phyloP scores from a whole-genome alignment of 148 eudicot genomes.

The Nepenthes mirabilis region DNA sequence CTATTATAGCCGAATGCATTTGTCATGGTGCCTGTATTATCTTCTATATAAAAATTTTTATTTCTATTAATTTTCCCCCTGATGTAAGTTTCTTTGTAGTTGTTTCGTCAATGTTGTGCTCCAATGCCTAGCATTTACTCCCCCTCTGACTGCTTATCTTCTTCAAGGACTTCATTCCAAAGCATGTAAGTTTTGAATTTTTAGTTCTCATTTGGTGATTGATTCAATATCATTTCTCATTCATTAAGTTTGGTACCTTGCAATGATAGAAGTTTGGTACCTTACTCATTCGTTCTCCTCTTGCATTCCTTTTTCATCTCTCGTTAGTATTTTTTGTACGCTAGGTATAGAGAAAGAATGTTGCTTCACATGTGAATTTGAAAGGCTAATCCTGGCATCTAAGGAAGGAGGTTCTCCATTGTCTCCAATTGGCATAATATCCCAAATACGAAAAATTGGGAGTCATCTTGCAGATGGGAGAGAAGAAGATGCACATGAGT shows the following conservation, averaged over 20 bases:
- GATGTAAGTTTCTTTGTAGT: slow-evolving; percentile 21
- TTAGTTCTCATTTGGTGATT: neutral
- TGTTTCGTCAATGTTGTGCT: slow-evolving; percentile 86
- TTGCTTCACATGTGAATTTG: slow-evolving; percentile 86
- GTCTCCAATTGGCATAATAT: slow-evolving; percentile 52
- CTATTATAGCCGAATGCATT: too few relatives aligned
- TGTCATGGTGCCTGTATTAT: too few relatives aligned
- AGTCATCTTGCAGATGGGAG: slow-evolving; percentile 60
- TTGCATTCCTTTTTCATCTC: neutral
- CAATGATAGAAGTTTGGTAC: too few relatives aligned
- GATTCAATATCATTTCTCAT: neutral
- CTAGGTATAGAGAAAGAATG: slow-evolving; percentile 56
- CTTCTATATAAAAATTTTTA: neutral
- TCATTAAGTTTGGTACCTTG: neutral
- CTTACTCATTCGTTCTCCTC: neutral
- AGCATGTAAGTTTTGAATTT: slow-evolving; percentile 37
- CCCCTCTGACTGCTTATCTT: slow-evolving; percentile 80
- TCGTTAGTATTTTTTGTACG: neutral
- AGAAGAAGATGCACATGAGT: slow-evolving; percentile 95
- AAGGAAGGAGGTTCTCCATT: slow-evolving; percentile 40
- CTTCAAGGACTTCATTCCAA: slow-evolving; percentile 78
- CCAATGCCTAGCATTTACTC: slow-evolving; percentile 81
- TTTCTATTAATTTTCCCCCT: neutral
- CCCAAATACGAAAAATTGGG: slow-evolving; percentile 53
- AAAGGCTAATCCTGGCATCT: slow-evolving; percentile 41